Evolutionary conservation across 2,329 filamentous ascomycete genomes (phyloP).

Genomic region (Hymenoscyphus infarciens): DNA sequence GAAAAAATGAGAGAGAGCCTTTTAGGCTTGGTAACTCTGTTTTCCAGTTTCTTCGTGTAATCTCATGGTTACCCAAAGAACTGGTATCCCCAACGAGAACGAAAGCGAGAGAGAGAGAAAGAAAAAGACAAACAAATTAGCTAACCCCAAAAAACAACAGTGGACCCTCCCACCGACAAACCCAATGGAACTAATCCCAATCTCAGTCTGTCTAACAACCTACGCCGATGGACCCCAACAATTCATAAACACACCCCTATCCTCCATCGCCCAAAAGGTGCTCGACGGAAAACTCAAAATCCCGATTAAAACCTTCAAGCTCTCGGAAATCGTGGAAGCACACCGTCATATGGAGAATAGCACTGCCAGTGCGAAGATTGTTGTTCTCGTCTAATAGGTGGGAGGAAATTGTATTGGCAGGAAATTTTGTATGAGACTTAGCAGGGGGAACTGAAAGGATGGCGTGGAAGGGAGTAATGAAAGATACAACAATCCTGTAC

Average conservation of each 20-base stretch:
- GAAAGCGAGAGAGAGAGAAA: neutral
- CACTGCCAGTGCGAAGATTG: conserved; percentile 43
- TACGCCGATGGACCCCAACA: conserved; percentile 40
- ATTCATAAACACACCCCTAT: conserved; percentile 41
- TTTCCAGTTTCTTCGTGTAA: too few species aligned
- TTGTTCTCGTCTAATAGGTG: conserved; percentile 31
- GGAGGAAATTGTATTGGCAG: too few species aligned
- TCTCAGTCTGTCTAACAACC: conserved; percentile 39
- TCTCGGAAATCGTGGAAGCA: conserved; percentile 45
- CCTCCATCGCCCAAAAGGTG: conserved; percentile 39
- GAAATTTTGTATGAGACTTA: too few species aligned
- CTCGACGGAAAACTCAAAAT: conserved; percentile 40
- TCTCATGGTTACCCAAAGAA: neutral
- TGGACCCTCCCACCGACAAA: conserved; percentile 39
- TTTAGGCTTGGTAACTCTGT: too few species aligned
- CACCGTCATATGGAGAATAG: conserved; percentile 45
- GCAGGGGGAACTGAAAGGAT: too few species aligned
- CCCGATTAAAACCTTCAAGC: conserved; percentile 39
- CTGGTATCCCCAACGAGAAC: neutral
- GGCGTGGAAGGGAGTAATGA: too few species aligned
- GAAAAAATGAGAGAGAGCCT: too few species aligned
- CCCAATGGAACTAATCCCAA: conserved; percentile 43
- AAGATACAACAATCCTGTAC: too few species aligned
- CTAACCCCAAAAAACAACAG: conserved; percentile 21
- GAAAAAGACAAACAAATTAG: neutral